phyloP scores from a whole-genome alignment of 495 filamentous ascomycete genomes.

The Lepraria neglecta region DNA sequence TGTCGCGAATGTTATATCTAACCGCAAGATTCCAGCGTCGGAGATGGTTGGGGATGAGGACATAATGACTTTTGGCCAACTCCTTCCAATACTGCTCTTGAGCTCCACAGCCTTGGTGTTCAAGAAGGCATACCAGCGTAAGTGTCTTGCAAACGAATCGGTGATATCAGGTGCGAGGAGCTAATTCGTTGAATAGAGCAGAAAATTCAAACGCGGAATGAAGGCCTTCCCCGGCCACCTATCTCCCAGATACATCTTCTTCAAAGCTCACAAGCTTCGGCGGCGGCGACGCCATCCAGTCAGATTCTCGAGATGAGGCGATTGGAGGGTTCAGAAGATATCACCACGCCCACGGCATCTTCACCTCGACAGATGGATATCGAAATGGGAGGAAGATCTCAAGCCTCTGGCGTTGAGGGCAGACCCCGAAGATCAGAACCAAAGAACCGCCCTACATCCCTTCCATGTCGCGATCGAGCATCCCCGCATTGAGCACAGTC shows the following conservation, averaged over 20 bases:
- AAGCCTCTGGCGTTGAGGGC: background rate
- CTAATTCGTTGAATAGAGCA: background rate
- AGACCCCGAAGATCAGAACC: background rate
- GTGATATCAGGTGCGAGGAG: too few relatives aligned
- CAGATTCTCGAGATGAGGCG: background rate
- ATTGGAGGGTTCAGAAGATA: background rate
- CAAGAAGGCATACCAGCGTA: conserved; percentile 23
- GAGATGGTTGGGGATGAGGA: conserved; percentile 23
- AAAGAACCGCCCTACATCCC: too few relatives aligned
- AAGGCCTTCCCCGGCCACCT: background rate
- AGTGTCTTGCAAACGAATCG: background rate
- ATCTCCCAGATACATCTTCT: background rate
- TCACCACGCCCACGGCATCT: background rate
- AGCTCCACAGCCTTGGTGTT: conserved; percentile 20
- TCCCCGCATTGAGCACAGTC: too few relatives aligned
- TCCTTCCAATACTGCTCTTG: conserved; percentile 27
- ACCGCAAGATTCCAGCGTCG: conserved; percentile 15
- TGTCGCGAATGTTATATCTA: conserved; percentile 5
- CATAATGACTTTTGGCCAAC: conserved; percentile 26
- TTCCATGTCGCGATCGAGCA: too few relatives aligned
- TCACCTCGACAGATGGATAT: background rate
- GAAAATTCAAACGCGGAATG: background rate
- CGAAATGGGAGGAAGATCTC: conserved; percentile 1
- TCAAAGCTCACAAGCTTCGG: background rate
- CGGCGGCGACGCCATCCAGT: background rate